A percentile compares a stretch with the other conserved stretches of the same genome.
Evolutionary conservation across 805 yeast genomes (phyloP).

Genomic region (Wickerhamomyces pijperi): DNA sequence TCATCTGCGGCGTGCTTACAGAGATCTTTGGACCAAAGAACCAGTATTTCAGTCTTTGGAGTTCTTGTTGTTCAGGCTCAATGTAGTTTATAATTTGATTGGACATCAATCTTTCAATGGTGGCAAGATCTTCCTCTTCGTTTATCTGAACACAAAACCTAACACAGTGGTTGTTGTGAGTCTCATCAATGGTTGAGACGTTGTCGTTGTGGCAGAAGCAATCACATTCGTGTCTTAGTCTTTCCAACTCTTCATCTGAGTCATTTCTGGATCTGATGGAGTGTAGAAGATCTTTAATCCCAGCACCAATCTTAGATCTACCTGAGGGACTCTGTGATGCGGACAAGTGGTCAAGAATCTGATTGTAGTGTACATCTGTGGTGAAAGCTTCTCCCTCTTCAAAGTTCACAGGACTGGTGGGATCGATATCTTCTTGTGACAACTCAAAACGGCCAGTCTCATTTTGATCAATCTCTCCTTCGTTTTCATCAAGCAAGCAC

Average conservation of each 20-base stretch:
- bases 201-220: background rate
- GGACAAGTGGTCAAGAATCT: background rate
- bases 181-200: background rate
- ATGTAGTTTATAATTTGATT: slow-evolving; percentile 7
- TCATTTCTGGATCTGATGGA: background rate
- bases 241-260: background rate
- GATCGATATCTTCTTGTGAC: background rate
- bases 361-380: background rate
- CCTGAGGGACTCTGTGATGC: background rate
- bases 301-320: slow-evolving; percentile 1
- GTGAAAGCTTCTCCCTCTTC: background rate
- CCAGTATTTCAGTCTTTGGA: background rate
- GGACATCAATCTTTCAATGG: slow-evolving; percentile 1
- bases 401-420: slow-evolving; percentile 4
- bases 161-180: background rate
- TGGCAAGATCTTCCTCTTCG: background rate
- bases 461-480: slow-evolving; percentile 12
- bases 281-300: background rate
- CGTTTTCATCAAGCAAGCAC: slow-evolving; percentile 13
- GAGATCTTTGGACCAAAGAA: background rate
- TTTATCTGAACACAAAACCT: background rate
- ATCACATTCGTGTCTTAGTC: background rate
- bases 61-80: background rate
- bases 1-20: too few species aligned
- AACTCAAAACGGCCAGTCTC: background rate